Evolutionary conservation across 1,284 basidiomycete species (phyloP), one percentile per base, ranked within the genome.

Genomic region (Cutaneotrichosporon dermatis): DNA sequence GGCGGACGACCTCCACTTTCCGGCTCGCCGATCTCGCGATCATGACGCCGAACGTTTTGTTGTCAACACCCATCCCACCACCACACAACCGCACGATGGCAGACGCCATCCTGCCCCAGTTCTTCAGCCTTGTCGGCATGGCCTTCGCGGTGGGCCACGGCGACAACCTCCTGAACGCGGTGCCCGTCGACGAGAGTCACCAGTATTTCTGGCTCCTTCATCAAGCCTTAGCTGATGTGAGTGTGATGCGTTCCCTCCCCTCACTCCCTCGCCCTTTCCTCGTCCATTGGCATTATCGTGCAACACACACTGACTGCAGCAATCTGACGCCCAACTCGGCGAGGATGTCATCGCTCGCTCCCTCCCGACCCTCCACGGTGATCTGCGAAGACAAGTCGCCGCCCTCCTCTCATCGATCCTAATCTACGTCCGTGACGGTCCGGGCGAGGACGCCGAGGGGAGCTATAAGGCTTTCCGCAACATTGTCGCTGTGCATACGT

Each of bases 171-270:
- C 57, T 67, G 37, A 51, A 62, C 8, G 54, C 64, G 2, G 15
- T 75, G 15, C 73, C 73, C 0, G 53, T 72, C 5, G 52, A 62
- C 8, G 51, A 58, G 10, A 36, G 45, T 0, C 73, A 71, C 54
- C 65, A 66, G 15, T 73, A 68, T 49, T 75, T 64, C 53, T 33
- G 40, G 34, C 66, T 66, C 0, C 60, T 75, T n/a, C 51, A 62
- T 12, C 57, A 61, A 39, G 69, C 67, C 1, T 44, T 71, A 3
- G 5, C 25, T 0, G 40, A n/a, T 8, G 67, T 68, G 51, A 54
- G 66, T 61, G 25, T 25, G 25, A 25, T 25, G 25, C 25, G 25
- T 2, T 25, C 25, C 25, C 25, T 3, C 25, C 25, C 25, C 25
- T 25, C n/a, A n/a, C 25, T 25, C 25, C 25, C 25, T 25, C 25